These are phyloP conservation scores for Paraconiothyrium brasiliense DNA, from an alignment of 2,329 filamentous ascomycete genomes.

Conservation along the genomic window DNA sequence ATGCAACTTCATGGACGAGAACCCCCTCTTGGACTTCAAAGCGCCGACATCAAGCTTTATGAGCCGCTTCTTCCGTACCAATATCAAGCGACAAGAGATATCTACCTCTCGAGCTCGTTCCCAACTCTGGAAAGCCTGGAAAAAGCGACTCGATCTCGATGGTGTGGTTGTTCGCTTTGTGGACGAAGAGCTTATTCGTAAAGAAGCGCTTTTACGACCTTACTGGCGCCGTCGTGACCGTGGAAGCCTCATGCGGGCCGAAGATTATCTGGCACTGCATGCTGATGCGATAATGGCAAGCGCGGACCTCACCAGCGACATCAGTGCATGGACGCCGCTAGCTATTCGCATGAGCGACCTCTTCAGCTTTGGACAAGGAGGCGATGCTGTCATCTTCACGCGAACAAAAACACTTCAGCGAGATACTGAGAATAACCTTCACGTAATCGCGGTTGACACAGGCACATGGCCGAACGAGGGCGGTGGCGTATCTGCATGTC, in stretches of 20 bases:
- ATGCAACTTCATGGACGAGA: conserved; percentile 57
- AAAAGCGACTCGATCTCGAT: conserved; percentile 50
- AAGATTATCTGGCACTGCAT: conserved; percentile 52
- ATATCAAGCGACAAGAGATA: conserved; percentile 51
- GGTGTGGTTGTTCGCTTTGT: conserved; percentile 52
- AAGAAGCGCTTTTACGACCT: conserved; percentile 45
- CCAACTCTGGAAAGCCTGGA: conserved; percentile 54
- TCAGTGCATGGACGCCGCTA: conserved; percentile 63
- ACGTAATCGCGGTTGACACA: conserved; percentile 54
- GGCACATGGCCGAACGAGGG: conserved; percentile 56
- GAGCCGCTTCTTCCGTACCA: conserved; percentile 47
- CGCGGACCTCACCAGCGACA: conserved; percentile 61
- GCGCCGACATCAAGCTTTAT: conserved; percentile 45
- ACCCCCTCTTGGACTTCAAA: conserved; percentile 61
- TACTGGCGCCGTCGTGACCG: conserved; percentile 52
- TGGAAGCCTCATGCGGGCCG: conserved; percentile 47
- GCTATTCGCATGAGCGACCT: conserved; percentile 62
- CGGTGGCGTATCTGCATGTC: conserved; percentile 54
- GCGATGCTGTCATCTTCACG: conserved; percentile 62
- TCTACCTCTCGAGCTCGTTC: conserved; percentile 51
- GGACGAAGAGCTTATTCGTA: conserved; percentile 50
- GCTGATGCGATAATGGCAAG: conserved; percentile 63
- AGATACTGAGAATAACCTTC: conserved; percentile 50
- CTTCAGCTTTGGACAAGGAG: conserved; percentile 63
- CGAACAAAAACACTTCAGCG: conserved; percentile 58